Base-by-base conservation (phyloP, 495 filamentous ascomycete genomes). In the Parmelia sp. region DNA sequence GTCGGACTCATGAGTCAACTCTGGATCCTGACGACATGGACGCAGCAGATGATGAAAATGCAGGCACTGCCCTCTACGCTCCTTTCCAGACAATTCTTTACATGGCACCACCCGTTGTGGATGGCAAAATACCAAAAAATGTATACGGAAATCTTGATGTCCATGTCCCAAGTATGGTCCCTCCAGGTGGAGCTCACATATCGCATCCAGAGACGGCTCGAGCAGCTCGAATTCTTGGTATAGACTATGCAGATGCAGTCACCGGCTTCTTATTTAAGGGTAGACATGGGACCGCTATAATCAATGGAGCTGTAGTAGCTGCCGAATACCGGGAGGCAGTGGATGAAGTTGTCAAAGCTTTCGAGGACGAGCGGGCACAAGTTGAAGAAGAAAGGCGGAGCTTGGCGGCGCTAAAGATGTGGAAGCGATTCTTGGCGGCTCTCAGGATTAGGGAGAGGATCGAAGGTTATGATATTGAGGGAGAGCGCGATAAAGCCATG, bases 91-190 rank as follows among this genome's bases (percentile, higher is more conserved):
- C 76, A 14, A 83, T 83, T 3, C 76, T 97, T 0, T 97, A 91
- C 71, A 87, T 86, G 0, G 69, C 79, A 9, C 90, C 90, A 25
- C 86, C 91, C 0, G 88, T 97, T 12, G 75, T 87, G 3, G 72
- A 83, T 56, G 93, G 92, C 8, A 79, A 75, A 21, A 82, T 99
- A 12, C 94, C 92, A 6, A 89, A 87, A 65, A 99, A 99, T 68
- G 80, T 77, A 12, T 99, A 86, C 70, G 90, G 90, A 0, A 99
- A 99, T 68, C 70, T 97, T 49, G 94, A 97, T 71, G 70, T 97
- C 31, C 97, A 93, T 71, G 90, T 94, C 14, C 88, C 92, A 1
- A 91, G 85, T 65, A 99, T 99, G 94, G 79, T 97, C 11, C 94
- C 94, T 0, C 73, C 80, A 19, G 95, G 94, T 19, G 94, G 87